phyloP scores from a whole-genome alignment of 73 alveolate species.

The Paramecium octaurelia region DNA sequence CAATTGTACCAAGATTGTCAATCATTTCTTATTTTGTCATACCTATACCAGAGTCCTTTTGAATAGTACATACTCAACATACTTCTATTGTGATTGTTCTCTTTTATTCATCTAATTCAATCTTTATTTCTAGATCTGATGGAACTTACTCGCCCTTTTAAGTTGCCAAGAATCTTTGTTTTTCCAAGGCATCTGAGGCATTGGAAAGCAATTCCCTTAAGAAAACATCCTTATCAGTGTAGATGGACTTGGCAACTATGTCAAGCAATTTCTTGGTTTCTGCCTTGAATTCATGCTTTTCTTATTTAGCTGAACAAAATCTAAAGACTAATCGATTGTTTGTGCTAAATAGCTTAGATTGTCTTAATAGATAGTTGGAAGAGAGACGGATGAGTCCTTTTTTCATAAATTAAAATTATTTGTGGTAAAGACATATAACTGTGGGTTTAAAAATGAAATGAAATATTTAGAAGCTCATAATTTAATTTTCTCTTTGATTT shows the following conservation, averaged over 20 bases:
- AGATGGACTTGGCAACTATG: conserved; percentile 81
- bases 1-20: conserved; percentile 81
- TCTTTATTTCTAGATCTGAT: conserved; percentile 67
- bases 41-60: conserved; percentile 77
- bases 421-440: not conserved
- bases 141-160: conserved; percentile 39
- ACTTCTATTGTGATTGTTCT: conserved; percentile 64
- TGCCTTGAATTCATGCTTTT: conserved; percentile 68
- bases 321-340: not conserved
- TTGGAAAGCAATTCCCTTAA: conserved; percentile 77
- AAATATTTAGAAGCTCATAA: not conserved
- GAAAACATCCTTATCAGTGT: conserved; percentile 83
- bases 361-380: not conserved
- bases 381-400: not conserved
- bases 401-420: not conserved
- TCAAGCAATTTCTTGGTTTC: conserved; percentile 81
- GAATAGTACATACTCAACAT: not conserved
- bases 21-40: conserved; percentile 75
- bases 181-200: conserved; percentile 84
- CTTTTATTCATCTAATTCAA: conserved; percentile 67
- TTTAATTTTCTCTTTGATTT: not conserved
- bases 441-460: not conserved
- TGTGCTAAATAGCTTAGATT: not conserved
- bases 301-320: not conserved
- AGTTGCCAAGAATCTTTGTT: conserved; percentile 67